A percentile compares a stretch with the other conserved stretches of the same genome.
Evolutionary conservation across 2,329 filamentous ascomycete species (phyloP).

Genomic region (Atkinsonella hypoxylon): DNA sequence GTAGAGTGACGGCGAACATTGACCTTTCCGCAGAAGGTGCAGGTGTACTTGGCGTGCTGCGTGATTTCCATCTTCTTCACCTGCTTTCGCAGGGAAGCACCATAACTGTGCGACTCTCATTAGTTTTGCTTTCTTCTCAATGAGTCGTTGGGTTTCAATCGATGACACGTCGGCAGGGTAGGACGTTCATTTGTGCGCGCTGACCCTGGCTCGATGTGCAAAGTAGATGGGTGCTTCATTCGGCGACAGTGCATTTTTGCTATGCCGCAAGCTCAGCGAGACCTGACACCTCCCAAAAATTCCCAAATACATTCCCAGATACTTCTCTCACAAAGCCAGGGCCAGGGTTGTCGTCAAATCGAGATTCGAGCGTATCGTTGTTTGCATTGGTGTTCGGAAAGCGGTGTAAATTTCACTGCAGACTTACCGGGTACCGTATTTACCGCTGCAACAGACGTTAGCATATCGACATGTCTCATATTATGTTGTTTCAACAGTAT

Average conservation of each 20-base stretch:
- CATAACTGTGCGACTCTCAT: slow-evolving; percentile 51
- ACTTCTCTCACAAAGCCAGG: neutral
- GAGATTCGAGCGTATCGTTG: slow-evolving; percentile 3
- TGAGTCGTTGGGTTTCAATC: neutral
- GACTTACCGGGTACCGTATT: slow-evolving; percentile 91
- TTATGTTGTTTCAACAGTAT: slow-evolving; percentile 6
- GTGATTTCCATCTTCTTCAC: slow-evolving; percentile 99
- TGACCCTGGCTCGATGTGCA: neutral
- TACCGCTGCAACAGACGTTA: slow-evolving; percentile 39
- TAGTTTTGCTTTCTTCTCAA: neutral
- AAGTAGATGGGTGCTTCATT: neutral
- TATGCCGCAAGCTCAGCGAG: no score
- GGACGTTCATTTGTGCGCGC: neutral
- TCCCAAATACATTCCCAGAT: neutral
- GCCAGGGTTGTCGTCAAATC: neutral
- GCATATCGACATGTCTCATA: slow-evolving; percentile 10
- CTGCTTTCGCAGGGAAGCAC: slow-evolving; percentile 96
- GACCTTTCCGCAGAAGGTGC: slow-evolving; percentile 98
- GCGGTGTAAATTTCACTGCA: neutral
- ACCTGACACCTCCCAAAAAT: neutral
- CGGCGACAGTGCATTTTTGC: no score
- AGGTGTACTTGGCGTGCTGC: slow-evolving; percentile 94
- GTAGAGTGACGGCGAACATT: slow-evolving; percentile 83
- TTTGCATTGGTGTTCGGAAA: neutral
- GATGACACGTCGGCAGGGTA: neutral